Percentiles rank a stretch among this genome's conserved stretches.
Conservation (phyloP, 2,329 filamentous ascomycete genomes). For the Plectosphaerella plurivora region DNA sequence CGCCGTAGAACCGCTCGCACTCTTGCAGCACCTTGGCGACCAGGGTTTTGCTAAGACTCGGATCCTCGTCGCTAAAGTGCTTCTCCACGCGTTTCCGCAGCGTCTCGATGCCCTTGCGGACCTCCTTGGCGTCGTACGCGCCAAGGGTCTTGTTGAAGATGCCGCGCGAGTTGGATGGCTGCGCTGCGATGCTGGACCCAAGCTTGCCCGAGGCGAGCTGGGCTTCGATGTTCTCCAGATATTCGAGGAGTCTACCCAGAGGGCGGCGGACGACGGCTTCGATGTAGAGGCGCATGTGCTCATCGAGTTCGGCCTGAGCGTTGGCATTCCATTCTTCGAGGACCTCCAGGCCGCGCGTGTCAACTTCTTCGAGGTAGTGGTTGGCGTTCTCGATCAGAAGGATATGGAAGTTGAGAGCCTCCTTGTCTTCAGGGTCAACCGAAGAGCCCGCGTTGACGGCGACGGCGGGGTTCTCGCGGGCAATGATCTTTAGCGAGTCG, state of each 20-base stretch:
- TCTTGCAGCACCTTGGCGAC: constrained; percentile 54
- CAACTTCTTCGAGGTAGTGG: constrained; percentile 89
- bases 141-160: constrained; percentile 84
- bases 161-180: constrained; percentile 76
- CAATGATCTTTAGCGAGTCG: constrained; percentile 92
- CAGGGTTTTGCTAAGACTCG: constrained; percentile 54
- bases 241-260: constrained; percentile 85
- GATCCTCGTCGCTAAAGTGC: constrained; percentile 89
- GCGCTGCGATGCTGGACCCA: constrained; percentile 63
- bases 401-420: constrained; percentile 95
- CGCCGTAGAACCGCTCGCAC: constrained; percentile 59
- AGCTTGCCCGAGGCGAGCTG: constrained; percentile 58
- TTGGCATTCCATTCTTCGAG: constrained; percentile 79
- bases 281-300: constrained; percentile 85
- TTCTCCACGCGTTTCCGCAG: constrained; percentile 92
- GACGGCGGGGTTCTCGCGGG: constrained; percentile 59
- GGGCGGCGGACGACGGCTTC: constrained; percentile 84
- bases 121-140: constrained; percentile 76
- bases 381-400: constrained; percentile 99
- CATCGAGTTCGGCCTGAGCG: constrained; percentile 72
- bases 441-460: constrained; percentile 34
- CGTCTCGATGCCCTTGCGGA: constrained; percentile 84
- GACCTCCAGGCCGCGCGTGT: constrained; percentile 67
- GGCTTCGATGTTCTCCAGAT: constrained; percentile 82
- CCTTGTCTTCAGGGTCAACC: constrained; percentile 78